Percentiles rank a stretch among this genome's conserved stretches.
phyloP scores from a whole-genome alignment of 306 rosid species.

The Cucurbita ficifolia region DNA sequence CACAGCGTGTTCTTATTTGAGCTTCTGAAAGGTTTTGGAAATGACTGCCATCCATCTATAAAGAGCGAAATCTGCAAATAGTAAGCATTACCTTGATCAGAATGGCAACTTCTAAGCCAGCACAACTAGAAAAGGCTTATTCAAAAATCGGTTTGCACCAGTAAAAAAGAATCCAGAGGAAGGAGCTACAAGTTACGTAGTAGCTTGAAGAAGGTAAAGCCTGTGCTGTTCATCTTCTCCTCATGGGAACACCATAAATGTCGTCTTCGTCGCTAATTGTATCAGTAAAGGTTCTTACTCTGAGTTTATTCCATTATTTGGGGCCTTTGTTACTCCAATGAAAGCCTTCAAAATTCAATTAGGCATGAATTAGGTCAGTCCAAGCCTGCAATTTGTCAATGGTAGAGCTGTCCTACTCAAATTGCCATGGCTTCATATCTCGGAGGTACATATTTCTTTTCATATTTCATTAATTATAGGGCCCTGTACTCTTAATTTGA shows the following conservation, averaged over 20 bases:
- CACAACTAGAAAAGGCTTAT: background rate
- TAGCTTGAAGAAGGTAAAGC: background rate
- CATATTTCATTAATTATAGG: background rate
- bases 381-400: background rate
- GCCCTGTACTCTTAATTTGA: background rate
- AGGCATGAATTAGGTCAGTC: background rate
- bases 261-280: background rate
- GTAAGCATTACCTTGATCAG: background rate
- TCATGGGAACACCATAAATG: background rate
- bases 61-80: slow-evolving; percentile 38
- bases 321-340: background rate
- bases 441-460: background rate
- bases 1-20: slow-evolving; percentile 74
- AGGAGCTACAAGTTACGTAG: slow-evolving; percentile 11
- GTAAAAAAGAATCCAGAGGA: slow-evolving; percentile 11
- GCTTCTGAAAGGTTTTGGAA: slow-evolving; percentile 54
- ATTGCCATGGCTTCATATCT: background rate
- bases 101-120: background rate
- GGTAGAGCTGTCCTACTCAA: background rate
- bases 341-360: background rate
- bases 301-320: background rate
- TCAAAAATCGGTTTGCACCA: background rate
- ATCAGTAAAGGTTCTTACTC: background rate
- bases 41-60: slow-evolving; percentile 62
- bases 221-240: background rate